phyloP scores from a whole-genome alignment of 78 protist species.

The Dictyostelium purpureum region DNA sequence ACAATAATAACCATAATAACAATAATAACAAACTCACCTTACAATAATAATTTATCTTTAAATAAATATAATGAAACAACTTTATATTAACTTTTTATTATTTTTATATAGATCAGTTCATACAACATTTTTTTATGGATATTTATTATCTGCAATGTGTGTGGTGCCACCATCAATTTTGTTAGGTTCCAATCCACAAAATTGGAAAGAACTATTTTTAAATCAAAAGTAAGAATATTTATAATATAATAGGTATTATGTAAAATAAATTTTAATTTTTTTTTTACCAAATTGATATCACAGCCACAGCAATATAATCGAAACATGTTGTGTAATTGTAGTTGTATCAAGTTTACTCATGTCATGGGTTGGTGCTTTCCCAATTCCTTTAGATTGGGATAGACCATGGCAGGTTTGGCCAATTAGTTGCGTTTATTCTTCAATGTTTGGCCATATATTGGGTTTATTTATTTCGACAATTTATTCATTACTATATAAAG shows the following conservation, averaged over 20 bases:
- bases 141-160: constrained; percentile 58
- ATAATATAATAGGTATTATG: neutral
- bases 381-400: constrained; percentile 82
- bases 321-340: constrained; percentile 61
- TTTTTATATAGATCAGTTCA: constrained; percentile 34
- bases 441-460: constrained; percentile 32
- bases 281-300: neutral
- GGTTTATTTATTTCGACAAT: constrained; percentile 36
- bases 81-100: too few relatives aligned
- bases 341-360: constrained; percentile 64
- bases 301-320: constrained; percentile 68
- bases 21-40: too few relatives aligned
- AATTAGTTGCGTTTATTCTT: constrained; percentile 44
- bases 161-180: constrained; percentile 50
- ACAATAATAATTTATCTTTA: too few relatives aligned
- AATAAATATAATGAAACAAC: too few relatives aligned
- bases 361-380: constrained; percentile 80
- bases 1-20: neutral
- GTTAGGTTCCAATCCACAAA: constrained; percentile 65
- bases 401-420: constrained; percentile 85
- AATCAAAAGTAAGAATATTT: constrained; percentile 35
- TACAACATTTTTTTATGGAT: constrained; percentile 43
- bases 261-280: neutral
- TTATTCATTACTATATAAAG: constrained; percentile 18
- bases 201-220: constrained; percentile 68